Percentiles rank a stretch among this genome's conserved stretches.
These are phyloP conservation scores for Hypoxylon crocopeplum DNA, from an alignment of 495 filamentous ascomycete genomes.

Conservation along the genomic window DNA sequence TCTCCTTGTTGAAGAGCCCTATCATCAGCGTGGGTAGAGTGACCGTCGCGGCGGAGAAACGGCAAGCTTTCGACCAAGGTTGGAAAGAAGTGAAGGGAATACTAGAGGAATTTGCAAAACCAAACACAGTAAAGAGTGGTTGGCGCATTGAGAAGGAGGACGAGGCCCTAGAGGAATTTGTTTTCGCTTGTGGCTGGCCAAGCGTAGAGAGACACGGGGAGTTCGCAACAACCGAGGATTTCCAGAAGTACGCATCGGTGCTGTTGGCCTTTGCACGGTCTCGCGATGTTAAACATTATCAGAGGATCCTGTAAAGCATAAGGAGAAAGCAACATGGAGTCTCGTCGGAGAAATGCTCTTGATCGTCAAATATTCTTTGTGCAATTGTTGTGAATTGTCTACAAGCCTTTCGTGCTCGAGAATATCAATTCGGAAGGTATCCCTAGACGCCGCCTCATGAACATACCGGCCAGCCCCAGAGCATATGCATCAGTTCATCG, in stretches of 20 bases:
- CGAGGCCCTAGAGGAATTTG: slow-evolving; percentile 54
- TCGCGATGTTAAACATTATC: slow-evolving; percentile 55
- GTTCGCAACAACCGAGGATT: slow-evolving; percentile 48
- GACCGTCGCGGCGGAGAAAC: slow-evolving; percentile 51
- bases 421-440: slow-evolving; percentile 48
- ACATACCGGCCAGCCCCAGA: slow-evolving; percentile 23
- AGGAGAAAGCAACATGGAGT: not conserved
- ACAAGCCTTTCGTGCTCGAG: slow-evolving; percentile 39
- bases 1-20: slow-evolving; percentile 48
- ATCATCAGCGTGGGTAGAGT: slow-evolving; percentile 53
- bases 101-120: slow-evolving; percentile 50
- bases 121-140: slow-evolving; percentile 47
- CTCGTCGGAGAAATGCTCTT: not conserved
- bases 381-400: slow-evolving; percentile 44
- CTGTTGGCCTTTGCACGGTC: slow-evolving; percentile 39
- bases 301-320: slow-evolving; percentile 35
- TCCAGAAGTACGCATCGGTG: slow-evolving; percentile 47
- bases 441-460: slow-evolving; percentile 52
- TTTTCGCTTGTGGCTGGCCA: slow-evolving; percentile 60
- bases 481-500: slow-evolving; percentile 24
- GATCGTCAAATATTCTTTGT: slow-evolving; percentile 32
- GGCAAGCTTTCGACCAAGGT: slow-evolving; percentile 49
- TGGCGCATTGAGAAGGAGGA: slow-evolving; percentile 58
- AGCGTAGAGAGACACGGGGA: slow-evolving; percentile 52
- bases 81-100: slow-evolving; percentile 48